Conservation (phyloP, 202 grass and related monocot genomes). For the Setaria italica region DNA sequence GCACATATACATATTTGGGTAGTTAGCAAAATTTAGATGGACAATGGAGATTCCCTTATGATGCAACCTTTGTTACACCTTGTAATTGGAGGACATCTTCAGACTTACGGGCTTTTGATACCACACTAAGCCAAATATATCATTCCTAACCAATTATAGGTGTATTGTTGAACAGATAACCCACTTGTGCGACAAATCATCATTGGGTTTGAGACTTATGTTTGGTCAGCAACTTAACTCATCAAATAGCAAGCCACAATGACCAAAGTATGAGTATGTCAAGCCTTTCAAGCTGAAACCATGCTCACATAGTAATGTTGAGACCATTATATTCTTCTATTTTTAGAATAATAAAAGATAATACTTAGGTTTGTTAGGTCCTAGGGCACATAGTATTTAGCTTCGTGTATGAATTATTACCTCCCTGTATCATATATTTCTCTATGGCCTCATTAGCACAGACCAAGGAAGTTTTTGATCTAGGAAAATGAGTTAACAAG, state of each 20-base stretch:
- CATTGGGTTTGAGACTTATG: not conserved
- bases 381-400: slow-evolving; percentile 11
- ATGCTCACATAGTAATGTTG: slow-evolving; percentile 13
- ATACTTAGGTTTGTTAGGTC: slow-evolving; percentile 16
- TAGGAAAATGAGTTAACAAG: not conserved
- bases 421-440: no score
- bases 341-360: not conserved
- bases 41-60: slow-evolving; percentile 10
- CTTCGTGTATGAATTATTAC: slow-evolving; percentile 1
- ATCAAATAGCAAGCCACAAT: not conserved
- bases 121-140: slow-evolving; percentile 5
- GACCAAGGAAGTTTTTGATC: not conserved
- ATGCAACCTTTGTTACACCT: slow-evolving; percentile 15
- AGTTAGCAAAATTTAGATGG: slow-evolving; percentile 8
- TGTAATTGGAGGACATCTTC: slow-evolving; percentile 9
- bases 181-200: slow-evolving; percentile 12
- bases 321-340: not conserved
- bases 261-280: slow-evolving; percentile 15
- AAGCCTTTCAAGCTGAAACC: not conserved
- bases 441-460: not conserved
- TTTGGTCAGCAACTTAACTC: slow-evolving; percentile 1
- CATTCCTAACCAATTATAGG: not conserved
- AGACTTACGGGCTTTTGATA: slow-evolving; percentile 1
- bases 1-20: slow-evolving; percentile 21
- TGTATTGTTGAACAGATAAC: not conserved